Evolutionary conservation across 331 rosid species (phyloP).

Genomic region (Rosa hybrid): DNA sequence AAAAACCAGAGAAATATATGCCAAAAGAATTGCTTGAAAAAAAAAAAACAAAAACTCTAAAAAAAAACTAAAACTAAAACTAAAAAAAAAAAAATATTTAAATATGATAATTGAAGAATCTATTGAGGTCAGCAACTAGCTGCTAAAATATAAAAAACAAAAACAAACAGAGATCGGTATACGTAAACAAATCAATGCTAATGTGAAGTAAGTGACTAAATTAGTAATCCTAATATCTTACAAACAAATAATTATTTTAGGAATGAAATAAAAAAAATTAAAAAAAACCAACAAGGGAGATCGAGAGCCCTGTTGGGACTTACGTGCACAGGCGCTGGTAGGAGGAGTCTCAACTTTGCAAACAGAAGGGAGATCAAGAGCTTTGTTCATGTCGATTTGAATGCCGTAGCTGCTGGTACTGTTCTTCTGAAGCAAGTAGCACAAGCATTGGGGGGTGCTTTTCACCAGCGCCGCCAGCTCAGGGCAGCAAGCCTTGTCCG

Average conservation of each 20-base stretch:
- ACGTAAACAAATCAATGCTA: background rate
- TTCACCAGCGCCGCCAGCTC: slow-evolving; percentile 59
- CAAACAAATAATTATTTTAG: background rate
- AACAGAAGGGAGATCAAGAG: slow-evolving; percentile 66
- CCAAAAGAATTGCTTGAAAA: too few relatives aligned
- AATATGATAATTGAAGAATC: background rate
- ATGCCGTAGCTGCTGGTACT: slow-evolving; percentile 29
- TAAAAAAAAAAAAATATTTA: too few relatives aligned
- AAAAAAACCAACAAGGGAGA: background rate
- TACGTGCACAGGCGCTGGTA: slow-evolving; percentile 54
- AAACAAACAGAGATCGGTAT: background rate
- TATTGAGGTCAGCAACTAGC: background rate
- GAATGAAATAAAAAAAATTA: background rate
- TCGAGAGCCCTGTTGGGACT: background rate
- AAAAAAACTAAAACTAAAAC: too few relatives aligned
- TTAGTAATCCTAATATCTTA: background rate
- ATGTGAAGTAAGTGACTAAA: background rate
- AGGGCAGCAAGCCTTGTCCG: slow-evolving; percentile 73
- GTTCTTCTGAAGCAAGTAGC: slow-evolving; percentile 47
- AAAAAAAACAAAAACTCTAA: too few relatives aligned
- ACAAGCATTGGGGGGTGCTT: slow-evolving; percentile 55
- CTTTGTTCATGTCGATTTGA: slow-evolving; percentile 48
- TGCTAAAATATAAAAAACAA: too few relatives aligned
- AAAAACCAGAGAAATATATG: too few relatives aligned
- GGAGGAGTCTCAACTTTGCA: slow-evolving; percentile 69